A percentile compares a stretch with the other conserved stretches of the same genome.
Conservation (phyloP, 176 grass and related monocot species). For the Eremochloa ophiuroides region DNA sequence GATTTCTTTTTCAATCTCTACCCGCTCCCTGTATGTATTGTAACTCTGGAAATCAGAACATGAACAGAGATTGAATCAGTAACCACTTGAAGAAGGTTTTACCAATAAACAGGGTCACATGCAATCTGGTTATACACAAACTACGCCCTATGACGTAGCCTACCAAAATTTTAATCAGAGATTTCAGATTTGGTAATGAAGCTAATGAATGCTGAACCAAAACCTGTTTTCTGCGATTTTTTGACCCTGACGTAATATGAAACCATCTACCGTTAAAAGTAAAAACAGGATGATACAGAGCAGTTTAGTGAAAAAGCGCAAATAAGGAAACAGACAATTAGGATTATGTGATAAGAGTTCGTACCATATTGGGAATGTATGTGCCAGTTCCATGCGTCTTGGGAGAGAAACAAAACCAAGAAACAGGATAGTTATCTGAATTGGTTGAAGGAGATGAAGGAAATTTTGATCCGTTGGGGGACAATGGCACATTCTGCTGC, state of each 20-base stretch:
- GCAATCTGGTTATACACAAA: background rate
- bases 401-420: slow-evolving; percentile 1
- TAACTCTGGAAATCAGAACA: slow-evolving; percentile 28
- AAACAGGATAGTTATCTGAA: background rate
- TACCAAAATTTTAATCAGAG: background rate
- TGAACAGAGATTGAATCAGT: slow-evolving; percentile 5
- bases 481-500: slow-evolving; percentile 8
- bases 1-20: background rate
- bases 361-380: slow-evolving; percentile 42
- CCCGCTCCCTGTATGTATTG: background rate
- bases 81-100: background rate
- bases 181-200: background rate
- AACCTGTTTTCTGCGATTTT: background rate
- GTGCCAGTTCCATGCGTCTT: slow-evolving; percentile 35
- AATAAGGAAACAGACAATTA: background rate
- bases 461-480: background rate
- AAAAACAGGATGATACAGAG: background rate
- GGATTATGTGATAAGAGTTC: background rate
- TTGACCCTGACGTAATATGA: background rate
- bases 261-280: background rate
- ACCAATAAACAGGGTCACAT: background rate
- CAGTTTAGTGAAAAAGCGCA: background rate
- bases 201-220: background rate
- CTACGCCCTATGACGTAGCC: background rate
- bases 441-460: background rate